Evolutionary conservation across 768 basidiomycete species (phyloP), one percentile per base, ranked within the genome.

Genomic region (Candolleomyces efflorescens): DNA sequence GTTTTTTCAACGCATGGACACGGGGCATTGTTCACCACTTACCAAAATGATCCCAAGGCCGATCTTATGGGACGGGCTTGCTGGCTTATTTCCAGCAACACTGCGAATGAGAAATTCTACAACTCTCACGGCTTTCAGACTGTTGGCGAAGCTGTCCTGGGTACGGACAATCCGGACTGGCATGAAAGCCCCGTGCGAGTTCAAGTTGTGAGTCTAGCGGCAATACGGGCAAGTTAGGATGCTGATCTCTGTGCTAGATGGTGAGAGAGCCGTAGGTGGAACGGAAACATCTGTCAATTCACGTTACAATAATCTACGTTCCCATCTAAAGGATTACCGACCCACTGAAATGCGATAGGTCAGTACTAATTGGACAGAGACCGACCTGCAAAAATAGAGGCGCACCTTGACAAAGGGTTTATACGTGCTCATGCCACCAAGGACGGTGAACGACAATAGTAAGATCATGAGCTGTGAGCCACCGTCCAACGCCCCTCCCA

Each of bases 111-210:
- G 10, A 48, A 27, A 0, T 70, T 72, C 46, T 69, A 70, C 48
- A 60, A 64, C 45, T 64, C 59, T 2, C 66, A 69, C 60, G 68
- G 71, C 11, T 72, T 68, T 47, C 38, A 52, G 32, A 63, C 57
- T 3, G 60, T 66, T 17, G 65, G 54, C 4, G 58, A 64, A 27
- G 49, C 62, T 45, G 52, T 63, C 5, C 27, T 68, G 6, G 65
- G 68, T 3, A 61, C 68, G 22, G 47, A 64, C 27, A 65, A 69
- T 49, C 68, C 68, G 5, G 48, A 38, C n/a, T 69, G 68, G 67
- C 58, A 62, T 44, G 56, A 64, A 23, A 26, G 53, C 5, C 67
- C 68, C 10, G 61, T 69, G 3, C 36, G 59, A 38, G 58, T 63
- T n/a, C 65, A 61, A 44, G 61, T 69, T 18, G 68, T 67, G 39